Evolutionary conservation across 257 asterid genomes (phyloP), one percentile per base, ranked within the genome.

Genomic region (Ophiorrhiza pumila): DNA sequence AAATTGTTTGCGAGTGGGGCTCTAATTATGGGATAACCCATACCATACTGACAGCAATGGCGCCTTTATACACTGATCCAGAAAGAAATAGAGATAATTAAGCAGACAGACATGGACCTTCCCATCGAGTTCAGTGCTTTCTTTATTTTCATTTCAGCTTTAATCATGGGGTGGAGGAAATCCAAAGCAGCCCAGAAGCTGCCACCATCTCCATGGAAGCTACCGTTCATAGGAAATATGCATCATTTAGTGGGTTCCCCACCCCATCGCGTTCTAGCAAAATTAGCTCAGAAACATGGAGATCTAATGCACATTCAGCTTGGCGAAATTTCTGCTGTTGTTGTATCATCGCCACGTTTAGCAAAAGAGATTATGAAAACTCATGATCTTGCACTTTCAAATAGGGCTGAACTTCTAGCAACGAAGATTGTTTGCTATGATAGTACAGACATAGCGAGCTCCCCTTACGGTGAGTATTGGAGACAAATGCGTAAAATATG

Each of bases 331-430:
- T 74, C 78, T 46, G 50, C 65, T 10, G 57, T 83, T 35, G 69
- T 77, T 37, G 56, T 83, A 3, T 80, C 81, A 39, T 79, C 81
- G 0, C 66, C 83, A 20, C 62, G 74, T 12, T 20, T 76, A 60
- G 83, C 83, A 25, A 79, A 70, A 72, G 65, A 79, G 71, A 53
- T 83, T 37, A 8, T 79, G 60, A 80, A 74, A 77, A 79, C 77
- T 18, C 78, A 71, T 20, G 84, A 79, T 20, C 43, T 65, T 14
- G 67, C 22, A 23, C 77, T 83, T 25, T 63, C 80, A 14, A 71
- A 60, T 39, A 47, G 81, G 29, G 52, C 77, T 0, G 27, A 55
- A 23, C 56, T 83, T 0, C 68, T 58, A 0, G 76, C 59, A 11
- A 2, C 67, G 10, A 70, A 37, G 61, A 39, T 42, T 2, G 32